Base-by-base conservation (phyloP, 306 rosid species). In the Quercus wislizeni region DNA sequence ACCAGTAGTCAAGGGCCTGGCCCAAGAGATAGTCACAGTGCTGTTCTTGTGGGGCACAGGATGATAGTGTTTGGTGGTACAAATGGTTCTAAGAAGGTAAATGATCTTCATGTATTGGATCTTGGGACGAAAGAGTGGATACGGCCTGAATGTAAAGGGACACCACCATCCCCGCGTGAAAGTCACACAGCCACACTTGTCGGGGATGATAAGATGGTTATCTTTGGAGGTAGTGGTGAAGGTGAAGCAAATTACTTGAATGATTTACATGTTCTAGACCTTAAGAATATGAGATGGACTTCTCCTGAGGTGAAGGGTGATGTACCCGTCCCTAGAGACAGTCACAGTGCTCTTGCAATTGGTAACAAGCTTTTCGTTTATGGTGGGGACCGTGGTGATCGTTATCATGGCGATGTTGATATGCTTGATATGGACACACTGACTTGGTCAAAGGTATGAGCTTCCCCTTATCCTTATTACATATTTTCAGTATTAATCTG, bases 11-110 rank as follows among this genome's bases (percentile, higher is more conserved):
- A 87, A 70, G 90, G 91, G 27, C 99, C 99, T 38, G 99, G 99
- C 13, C 93, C 98, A 2, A 89, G 99, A 80, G 99, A 95, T 81
- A 95, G 99, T 87, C 99, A 95, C 12, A 91, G 96, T 77, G 89
- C 97, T 13, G 89, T 87, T 69, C 73, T 90, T 35, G 88, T 90
- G 35, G 93, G 93, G 20, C 75, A 65, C 5, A 88, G 71, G 76
- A 91, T 95, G 99, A 85, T 95, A 63, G 96, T 95, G 19, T 95
- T 95, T 85, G 99, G 99, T 5, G 99, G 99, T 2, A 95, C 99
- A 46, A 93, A 92, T 83, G 99, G 99, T 64, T 81, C 87, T 57
- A 92, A 83, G 92, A 95, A 95, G 85, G 97, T 93, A 23, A 93
- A 93, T 73, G 97, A 91, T 61, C 88, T 87, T 61, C 96, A 93